Percentiles rank a stretch among this genome's conserved stretches.
These are phyloP conservation scores for Viridothelium virens DNA, from an alignment of 495 filamentous ascomycete species.

Conservation along the genomic window DNA sequence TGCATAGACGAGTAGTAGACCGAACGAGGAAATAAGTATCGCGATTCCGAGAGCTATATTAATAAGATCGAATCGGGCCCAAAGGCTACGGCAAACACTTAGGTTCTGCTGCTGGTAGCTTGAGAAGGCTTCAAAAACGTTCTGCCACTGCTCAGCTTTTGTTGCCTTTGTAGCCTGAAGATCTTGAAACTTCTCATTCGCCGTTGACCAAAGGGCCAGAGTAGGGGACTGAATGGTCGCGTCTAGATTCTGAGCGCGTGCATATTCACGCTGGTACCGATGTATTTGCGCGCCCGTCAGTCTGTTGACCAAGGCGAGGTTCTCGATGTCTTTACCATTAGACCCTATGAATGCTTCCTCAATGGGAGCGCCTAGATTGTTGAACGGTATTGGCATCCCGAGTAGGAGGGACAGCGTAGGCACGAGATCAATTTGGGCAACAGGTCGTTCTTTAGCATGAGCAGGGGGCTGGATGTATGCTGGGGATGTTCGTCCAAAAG, in stretches of 20 bases:
- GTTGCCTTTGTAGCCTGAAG: constrained; percentile 33
- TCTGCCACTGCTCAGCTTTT: constrained; percentile 32
- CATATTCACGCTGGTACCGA: constrained; percentile 70
- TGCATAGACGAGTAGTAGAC: constrained; percentile 63
- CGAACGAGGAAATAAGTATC: constrained; percentile 59
- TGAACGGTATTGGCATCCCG: constrained; percentile 90
- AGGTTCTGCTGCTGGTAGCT: constrained; percentile 72
- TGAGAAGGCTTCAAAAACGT: constrained; percentile 53
- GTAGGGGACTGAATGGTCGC: constrained; percentile 50
- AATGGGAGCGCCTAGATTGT: constrained; percentile 92
- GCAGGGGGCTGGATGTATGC: constrained; percentile 56
- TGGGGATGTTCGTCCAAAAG: constrained; percentile 69
- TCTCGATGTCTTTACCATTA: constrained; percentile 59
- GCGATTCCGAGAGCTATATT: constrained; percentile 74
- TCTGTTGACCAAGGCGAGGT: constrained; percentile 65
- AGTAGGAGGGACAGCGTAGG: constrained; percentile 81
- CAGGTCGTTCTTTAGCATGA: constrained; percentile 67
- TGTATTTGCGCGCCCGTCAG: constrained; percentile 79
- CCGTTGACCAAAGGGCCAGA: constrained; percentile 50
- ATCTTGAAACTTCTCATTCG: constrained; percentile 41
- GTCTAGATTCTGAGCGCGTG: constrained; percentile 53
- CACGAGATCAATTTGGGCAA: constrained; percentile 95
- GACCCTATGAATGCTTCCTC: constrained; percentile 81
- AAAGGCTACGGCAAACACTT: constrained; percentile 70
- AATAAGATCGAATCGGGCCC: constrained; percentile 81